Conservation (phyloP, 208 protist species). For the Wallacemonas sp. region DNA sequence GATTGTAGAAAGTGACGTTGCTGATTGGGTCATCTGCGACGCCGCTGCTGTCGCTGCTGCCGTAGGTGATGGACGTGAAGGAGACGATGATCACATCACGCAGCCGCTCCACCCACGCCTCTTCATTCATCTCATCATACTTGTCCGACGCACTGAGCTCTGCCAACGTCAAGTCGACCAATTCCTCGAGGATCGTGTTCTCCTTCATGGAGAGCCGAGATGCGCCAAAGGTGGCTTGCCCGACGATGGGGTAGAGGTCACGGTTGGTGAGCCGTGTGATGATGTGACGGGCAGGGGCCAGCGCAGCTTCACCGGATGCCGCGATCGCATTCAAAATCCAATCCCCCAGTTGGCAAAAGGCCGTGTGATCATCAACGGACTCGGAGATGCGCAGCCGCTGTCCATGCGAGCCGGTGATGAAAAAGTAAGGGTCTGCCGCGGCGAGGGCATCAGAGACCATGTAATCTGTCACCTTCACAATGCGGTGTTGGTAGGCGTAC, state of each 20-base stretch:
- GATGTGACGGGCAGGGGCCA: slow-evolving; percentile 53
- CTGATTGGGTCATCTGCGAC: slow-evolving; percentile 71
- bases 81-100: slow-evolving; percentile 34
- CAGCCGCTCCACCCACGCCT: slow-evolving; percentile 17
- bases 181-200: slow-evolving; percentile 26
- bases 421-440: slow-evolving; percentile 77
- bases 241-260: slow-evolving; percentile 71
- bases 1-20: slow-evolving; percentile 70
- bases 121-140: background rate
- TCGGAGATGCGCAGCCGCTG: slow-evolving; percentile 38
- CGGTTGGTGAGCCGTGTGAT: slow-evolving; percentile 67
- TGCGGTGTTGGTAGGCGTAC: slow-evolving; percentile 95
- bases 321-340: slow-evolving; percentile 88
- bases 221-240: slow-evolving; percentile 32
- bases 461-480: slow-evolving; percentile 93
- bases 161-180: background rate
- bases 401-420: slow-evolving; percentile 47
- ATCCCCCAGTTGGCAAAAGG: slow-evolving; percentile 82
- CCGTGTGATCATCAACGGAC: slow-evolving; percentile 54
- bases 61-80: slow-evolving; percentile 68
- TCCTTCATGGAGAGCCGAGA: slow-evolving; percentile 18
- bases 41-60: slow-evolving; percentile 42
- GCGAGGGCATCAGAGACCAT: slow-evolving; percentile 94
- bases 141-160: background rate
- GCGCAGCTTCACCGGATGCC: slow-evolving; percentile 45